Percentiles rank a stretch among this genome's conserved stretches.
phyloP scores from a whole-genome alignment of 2,329 filamentous ascomycete genomes.

The Beauveria medogensis region DNA sequence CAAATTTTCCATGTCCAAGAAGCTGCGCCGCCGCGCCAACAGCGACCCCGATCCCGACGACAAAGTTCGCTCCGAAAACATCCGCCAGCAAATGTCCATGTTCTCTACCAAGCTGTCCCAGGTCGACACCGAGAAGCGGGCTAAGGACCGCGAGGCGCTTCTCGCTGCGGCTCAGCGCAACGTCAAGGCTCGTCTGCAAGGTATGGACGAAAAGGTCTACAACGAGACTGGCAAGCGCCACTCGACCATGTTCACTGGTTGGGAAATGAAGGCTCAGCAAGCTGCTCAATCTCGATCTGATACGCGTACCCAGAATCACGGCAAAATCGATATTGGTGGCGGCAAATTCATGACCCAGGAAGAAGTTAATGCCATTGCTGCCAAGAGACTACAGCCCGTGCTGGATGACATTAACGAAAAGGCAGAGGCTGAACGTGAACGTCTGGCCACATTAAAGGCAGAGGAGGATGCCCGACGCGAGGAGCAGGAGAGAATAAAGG shows the following conservation, averaged over 20 bases:
- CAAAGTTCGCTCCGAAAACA: slow-evolving; percentile 60
- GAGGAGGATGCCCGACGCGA: slow-evolving; percentile 51
- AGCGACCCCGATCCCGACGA: slow-evolving; percentile 56
- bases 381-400: slow-evolving; percentile 69
- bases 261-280: slow-evolving; percentile 69
- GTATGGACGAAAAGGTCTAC: slow-evolving; percentile 75
- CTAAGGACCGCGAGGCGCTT: slow-evolving; percentile 65
- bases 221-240: slow-evolving; percentile 67
- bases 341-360: slow-evolving; percentile 71
- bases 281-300: slow-evolving; percentile 60
- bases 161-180: slow-evolving; percentile 77
- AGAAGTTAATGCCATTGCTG: slow-evolving; percentile 73
- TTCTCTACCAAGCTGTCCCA: slow-evolving; percentile 61
- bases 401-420: slow-evolving; percentile 77
- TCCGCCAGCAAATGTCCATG: slow-evolving; percentile 70
- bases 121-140: slow-evolving; percentile 65
- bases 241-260: slow-evolving; percentile 61
- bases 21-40: slow-evolving; percentile 54
- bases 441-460: slow-evolving; percentile 56
- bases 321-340: slow-evolving; percentile 63
- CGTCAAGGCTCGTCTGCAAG: slow-evolving; percentile 68
- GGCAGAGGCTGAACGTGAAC: slow-evolving; percentile 62
- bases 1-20: slow-evolving; percentile 45
- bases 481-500: slow-evolving; percentile 37
- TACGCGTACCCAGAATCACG: slow-evolving; percentile 44